Percentiles rank a stretch among this genome's conserved stretches.
Evolutionary conservation across 768 basidiomycete genomes (phyloP).

Genomic region (Boletus rubroflammeus): DNA sequence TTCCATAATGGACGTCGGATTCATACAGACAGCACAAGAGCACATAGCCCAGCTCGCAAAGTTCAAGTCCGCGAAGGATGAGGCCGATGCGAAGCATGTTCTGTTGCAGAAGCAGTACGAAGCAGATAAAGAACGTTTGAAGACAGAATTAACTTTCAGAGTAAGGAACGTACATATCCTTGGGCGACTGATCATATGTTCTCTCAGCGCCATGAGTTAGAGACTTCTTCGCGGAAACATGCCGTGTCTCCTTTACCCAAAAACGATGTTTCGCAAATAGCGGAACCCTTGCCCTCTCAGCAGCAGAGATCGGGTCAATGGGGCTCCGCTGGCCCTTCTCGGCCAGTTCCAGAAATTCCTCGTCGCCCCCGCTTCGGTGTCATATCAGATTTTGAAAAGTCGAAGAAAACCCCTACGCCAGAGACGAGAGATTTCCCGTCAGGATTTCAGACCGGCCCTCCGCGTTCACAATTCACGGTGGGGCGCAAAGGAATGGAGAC

Average conservation of each 20-base stretch:
- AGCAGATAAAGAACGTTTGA: slow-evolving; percentile 65
- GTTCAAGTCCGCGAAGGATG: slow-evolving; percentile 57
- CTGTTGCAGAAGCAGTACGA: slow-evolving; percentile 60
- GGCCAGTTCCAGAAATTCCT: slow-evolving; percentile 35
- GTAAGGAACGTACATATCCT: slow-evolving; percentile 36
- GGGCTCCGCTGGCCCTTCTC: slow-evolving; percentile 27
- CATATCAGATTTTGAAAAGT: slow-evolving; percentile 24
- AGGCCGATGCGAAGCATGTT: slow-evolving; percentile 52
- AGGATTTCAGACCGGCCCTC: slow-evolving; percentile 22
- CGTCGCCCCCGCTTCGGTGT: slow-evolving; percentile 34
- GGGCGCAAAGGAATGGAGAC: slow-evolving; percentile 20
- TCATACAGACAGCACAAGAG: slow-evolving; percentile 50
- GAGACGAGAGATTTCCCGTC: slow-evolving; percentile 25
- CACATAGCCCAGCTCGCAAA: slow-evolving; percentile 55
- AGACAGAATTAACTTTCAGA: slow-evolving; percentile 67
- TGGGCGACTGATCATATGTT: slow-evolving; percentile 12
- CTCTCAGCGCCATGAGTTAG: slow-evolving; percentile 66
- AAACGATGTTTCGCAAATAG: slow-evolving; percentile 40
- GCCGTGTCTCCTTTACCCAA: slow-evolving; percentile 45
- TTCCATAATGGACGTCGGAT: not conserved
- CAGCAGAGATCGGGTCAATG: slow-evolving; percentile 36
- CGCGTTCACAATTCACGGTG: slow-evolving; percentile 16
- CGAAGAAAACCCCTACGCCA: slow-evolving; percentile 10
- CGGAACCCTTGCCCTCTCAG: slow-evolving; percentile 39
- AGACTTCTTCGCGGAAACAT: slow-evolving; percentile 50